A percentile compares a stretch with the other conserved stretches of the same genome.
Evolutionary conservation across 257 asterid genomes (phyloP).

Genomic region (Lycium ferocissimum): DNA sequence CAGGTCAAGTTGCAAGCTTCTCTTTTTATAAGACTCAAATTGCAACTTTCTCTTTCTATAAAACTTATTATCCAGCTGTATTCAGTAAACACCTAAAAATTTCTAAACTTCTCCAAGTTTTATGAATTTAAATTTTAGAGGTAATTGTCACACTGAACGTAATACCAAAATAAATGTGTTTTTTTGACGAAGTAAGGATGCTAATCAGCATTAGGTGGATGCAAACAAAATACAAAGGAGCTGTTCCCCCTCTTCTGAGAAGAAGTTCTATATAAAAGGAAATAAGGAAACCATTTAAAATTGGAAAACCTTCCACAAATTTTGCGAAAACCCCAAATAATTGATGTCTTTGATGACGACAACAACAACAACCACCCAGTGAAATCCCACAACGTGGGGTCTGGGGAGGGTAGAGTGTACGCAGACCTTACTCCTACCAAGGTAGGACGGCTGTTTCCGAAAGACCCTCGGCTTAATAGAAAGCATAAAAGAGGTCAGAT

Average conservation of each 20-base stretch:
- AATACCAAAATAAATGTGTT: not conserved
- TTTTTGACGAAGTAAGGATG: not conserved
- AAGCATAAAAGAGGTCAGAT: too few relatives aligned
- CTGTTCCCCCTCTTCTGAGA: not conserved
- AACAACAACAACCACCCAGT: too few relatives aligned
- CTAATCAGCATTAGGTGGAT: not conserved
- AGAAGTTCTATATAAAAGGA: not conserved
- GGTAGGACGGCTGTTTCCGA: too few relatives aligned
- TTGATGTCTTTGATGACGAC: not conserved
- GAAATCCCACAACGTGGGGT: too few relatives aligned
- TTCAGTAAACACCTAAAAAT: not conserved
- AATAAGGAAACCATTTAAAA: not conserved
- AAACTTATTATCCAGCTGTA: not conserved
- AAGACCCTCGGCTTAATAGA: too few relatives aligned
- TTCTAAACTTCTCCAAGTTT: not conserved
- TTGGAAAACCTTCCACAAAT: not conserved
- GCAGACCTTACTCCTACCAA: too few relatives aligned
- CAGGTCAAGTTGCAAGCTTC: not conserved
- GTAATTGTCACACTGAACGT: not conserved
- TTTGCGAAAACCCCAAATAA: not conserved
- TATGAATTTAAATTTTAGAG: not conserved
- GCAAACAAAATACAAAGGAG: not conserved
- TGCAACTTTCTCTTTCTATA: not conserved
- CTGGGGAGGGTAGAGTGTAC: too few relatives aligned
- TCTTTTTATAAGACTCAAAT: not conserved